These are phyloP conservation scores for Juncus inflexus DNA, from an alignment of 176 grass and related monocot species.

Conservation along the genomic window DNA sequence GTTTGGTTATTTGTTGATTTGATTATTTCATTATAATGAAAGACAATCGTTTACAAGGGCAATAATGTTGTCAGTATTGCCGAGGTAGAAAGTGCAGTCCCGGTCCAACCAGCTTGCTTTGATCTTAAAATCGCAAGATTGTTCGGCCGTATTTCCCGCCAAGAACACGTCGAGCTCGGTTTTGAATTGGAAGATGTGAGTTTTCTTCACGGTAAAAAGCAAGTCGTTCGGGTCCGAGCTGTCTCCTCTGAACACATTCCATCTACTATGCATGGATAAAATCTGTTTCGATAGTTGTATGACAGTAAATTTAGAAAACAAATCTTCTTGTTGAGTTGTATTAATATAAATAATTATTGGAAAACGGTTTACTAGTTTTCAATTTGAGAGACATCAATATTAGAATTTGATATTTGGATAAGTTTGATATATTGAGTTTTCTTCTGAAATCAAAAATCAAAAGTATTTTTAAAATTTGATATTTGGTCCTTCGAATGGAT, in stretches of 20 bases:
- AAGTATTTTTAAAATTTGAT: too few relatives aligned
- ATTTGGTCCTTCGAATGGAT: too few relatives aligned
- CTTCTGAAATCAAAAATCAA: too few relatives aligned
- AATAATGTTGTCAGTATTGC: constrained; percentile 20
- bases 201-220: constrained; percentile 39
- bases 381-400: constrained; percentile 2
- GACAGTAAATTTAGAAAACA: too few relatives aligned
- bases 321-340: too few relatives aligned
- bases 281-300: not conserved
- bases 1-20: too few relatives aligned
- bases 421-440: too few relatives aligned
- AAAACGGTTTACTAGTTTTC: not conserved
- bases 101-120: constrained; percentile 42
- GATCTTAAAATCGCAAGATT: constrained; percentile 38
- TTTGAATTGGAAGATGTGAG: constrained; percentile 25
- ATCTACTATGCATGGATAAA: constrained; percentile 6
- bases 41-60: constrained; percentile 21
- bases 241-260: constrained; percentile 43
- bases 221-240: constrained; percentile 29
- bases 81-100: constrained; percentile 22
- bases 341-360: too few relatives aligned
- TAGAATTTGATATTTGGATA: too few relatives aligned
- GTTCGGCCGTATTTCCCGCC: constrained; percentile 25
- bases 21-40: not conserved
- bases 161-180: constrained; percentile 48